Evolutionary conservation across 163 green algal species (phyloP).

Genomic region (Prototheca stagnorum): DNA sequence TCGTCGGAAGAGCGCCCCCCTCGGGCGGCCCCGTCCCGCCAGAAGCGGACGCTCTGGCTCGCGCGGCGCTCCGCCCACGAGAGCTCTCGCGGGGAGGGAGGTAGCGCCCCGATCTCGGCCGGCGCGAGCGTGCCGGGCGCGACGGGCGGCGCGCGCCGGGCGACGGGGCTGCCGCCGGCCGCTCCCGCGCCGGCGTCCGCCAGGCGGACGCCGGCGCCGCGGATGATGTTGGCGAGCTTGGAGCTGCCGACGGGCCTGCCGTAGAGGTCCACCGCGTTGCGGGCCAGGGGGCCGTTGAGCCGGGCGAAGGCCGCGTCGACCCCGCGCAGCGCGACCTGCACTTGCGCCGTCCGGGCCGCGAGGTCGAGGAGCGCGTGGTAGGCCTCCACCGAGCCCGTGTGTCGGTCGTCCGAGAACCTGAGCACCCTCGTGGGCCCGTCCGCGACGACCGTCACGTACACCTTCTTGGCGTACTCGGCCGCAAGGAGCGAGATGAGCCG

Average conservation of each 20-base stretch:
- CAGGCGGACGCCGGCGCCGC: conserved; percentile 4
- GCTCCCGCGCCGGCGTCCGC: conserved; percentile 1
- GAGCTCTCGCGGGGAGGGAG: no score
- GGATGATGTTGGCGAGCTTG: background rate
- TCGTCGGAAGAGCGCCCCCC: no score
- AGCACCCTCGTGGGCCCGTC: conserved; percentile 68
- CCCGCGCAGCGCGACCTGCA: conserved; percentile 26
- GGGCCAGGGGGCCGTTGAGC: conserved; percentile 19
- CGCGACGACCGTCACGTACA: conserved; percentile 52
- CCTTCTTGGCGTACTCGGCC: conserved; percentile 42
- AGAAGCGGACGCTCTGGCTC: no score
- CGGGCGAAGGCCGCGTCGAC: conserved; percentile 25
- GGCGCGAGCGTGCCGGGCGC: no score
- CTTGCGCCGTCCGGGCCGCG: conserved; percentile 30
- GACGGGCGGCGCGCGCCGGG: no score
- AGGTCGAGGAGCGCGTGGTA: conserved; percentile 45
- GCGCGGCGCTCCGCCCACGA: no score
- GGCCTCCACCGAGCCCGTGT: conserved; percentile 26
- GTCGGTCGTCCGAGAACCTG: conserved; percentile 51
- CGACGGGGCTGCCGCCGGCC: no score
- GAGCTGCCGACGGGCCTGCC: conserved; percentile 1
- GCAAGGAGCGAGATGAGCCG: conserved; percentile 32
- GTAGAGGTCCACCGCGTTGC: conserved; percentile 30
- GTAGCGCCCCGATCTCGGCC: no score
- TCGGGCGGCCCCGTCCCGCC: no score